A percentile compares a stretch with the other conserved stretches of the same genome.
phyloP scores from a whole-genome alignment of 106 monocot genomes.

The Apostasia shenzhenica region DNA sequence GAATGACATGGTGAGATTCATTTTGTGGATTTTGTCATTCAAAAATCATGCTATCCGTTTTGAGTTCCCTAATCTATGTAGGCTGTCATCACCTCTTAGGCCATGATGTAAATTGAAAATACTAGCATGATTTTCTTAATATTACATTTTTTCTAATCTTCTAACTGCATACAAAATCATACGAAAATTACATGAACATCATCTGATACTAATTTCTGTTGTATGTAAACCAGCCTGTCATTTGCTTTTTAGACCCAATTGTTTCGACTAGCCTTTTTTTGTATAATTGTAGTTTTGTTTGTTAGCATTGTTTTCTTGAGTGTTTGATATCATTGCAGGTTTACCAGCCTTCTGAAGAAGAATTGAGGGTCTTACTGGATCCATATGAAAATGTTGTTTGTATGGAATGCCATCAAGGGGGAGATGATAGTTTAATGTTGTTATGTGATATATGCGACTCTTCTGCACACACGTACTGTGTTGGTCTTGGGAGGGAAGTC shows the following conservation, averaged over 20 bases:
- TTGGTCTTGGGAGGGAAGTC: slow-evolving; percentile 72
- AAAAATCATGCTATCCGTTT: not conserved
- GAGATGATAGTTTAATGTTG: slow-evolving; percentile 75
- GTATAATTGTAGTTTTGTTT: slow-evolving; percentile 1
- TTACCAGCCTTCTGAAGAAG: slow-evolving; percentile 91
- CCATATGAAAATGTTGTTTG: slow-evolving; percentile 84
- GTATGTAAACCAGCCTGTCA: too few species aligned
- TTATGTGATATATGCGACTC: slow-evolving; percentile 87
- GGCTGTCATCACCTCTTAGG: not conserved
- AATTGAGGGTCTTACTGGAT: slow-evolving; percentile 61
- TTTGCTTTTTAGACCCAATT: too few species aligned
- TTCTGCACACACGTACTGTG: slow-evolving; percentile 82
- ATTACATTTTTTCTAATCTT: too few species aligned
- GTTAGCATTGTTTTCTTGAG: not conserved
- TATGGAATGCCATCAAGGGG: slow-evolving; percentile 76
- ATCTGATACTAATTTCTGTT: too few species aligned
- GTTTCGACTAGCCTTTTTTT: not conserved
- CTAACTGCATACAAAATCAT: too few species aligned
- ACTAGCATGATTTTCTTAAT: not conserved
- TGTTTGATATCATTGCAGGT: slow-evolving; percentile 33
- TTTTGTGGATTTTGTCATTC: too few species aligned
- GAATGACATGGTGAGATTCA: too few species aligned
- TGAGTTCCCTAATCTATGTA: not conserved
- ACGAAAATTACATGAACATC: too few species aligned
- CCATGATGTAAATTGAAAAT: not conserved